Conservation (phyloP, 1,139 yeast species). For the Kluyveromyces marxianus region DNA sequence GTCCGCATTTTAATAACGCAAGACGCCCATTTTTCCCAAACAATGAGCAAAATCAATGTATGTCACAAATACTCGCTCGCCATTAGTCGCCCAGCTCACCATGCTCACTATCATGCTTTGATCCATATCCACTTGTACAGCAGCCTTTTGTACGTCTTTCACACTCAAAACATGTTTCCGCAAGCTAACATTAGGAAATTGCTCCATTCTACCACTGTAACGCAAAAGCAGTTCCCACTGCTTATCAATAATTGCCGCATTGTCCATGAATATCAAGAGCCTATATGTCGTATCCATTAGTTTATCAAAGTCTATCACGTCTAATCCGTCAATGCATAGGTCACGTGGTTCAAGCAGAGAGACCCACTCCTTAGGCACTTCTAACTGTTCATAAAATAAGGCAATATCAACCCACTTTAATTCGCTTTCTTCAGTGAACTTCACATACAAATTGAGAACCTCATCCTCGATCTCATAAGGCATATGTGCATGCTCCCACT, state of each 20-base stretch:
- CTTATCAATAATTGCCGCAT: conserved; percentile 29
- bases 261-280: conserved; percentile 34
- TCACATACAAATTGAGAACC: conserved; percentile 34
- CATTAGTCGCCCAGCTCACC: conserved; percentile 37
- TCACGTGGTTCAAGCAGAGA: conserved; percentile 16
- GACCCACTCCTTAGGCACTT: conserved; percentile 27
- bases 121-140: conserved; percentile 29
- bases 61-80: conserved; percentile 30
- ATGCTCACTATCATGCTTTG: conserved; percentile 34
- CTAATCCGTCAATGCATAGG: conserved; percentile 31
- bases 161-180: conserved; percentile 27
- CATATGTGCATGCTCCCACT: conserved; percentile 28
- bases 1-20: conserved; percentile 14
- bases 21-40: conserved; percentile 38
- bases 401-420: conserved; percentile 30
- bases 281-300: conserved; percentile 35
- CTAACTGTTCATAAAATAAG: conserved; percentile 25
- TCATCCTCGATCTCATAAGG: conserved; percentile 38
- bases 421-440: conserved; percentile 33
- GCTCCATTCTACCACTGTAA: conserved; percentile 19
- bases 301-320: conserved; percentile 41
- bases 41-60: conserved; percentile 38
- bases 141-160: conserved; percentile 32
- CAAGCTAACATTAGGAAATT: conserved; percentile 16
- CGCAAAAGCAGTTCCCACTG: conserved; percentile 35